These are phyloP conservation scores for Fusarium tanahbumbuense DNA, from an alignment of 2,329 filamentous ascomycete species.

Conservation along the genomic window DNA sequence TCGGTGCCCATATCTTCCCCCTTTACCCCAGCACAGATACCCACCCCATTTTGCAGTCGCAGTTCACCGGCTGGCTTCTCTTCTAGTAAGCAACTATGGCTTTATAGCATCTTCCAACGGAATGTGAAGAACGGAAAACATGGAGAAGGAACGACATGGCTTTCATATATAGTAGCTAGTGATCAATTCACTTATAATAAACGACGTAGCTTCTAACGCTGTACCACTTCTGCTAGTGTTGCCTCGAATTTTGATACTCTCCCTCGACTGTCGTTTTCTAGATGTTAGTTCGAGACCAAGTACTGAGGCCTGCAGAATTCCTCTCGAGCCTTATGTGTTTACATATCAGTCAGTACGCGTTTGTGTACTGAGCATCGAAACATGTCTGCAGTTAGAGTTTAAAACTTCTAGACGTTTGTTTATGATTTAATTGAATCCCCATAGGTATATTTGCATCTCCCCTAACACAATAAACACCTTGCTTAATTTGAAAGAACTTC, in stretches of 20 bases:
- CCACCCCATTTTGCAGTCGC: constrained; percentile 7
- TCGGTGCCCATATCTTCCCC: constrained; percentile 4
- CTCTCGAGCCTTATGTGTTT: background rate
- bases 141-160: constrained; percentile 13
- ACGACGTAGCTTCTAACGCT: background rate
- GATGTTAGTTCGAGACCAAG: background rate
- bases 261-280: background rate
- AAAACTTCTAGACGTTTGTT: background rate
- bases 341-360: background rate
- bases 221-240: background rate
- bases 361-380: background rate
- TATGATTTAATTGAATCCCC: constrained; percentile 7
- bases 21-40: constrained; percentile 28
- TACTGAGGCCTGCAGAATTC: background rate
- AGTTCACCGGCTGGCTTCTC: background rate
- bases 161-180: constrained; percentile 23
- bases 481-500: constrained; percentile 64
- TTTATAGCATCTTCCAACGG: constrained; percentile 14
- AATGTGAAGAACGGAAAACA: background rate
- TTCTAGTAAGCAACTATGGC: background rate
- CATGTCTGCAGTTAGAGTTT: background rate
- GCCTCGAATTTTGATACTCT: background rate
- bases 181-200: constrained; percentile 4
- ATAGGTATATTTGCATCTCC: constrained; percentile 48
- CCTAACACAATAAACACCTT: constrained; percentile 5